A percentile compares a stretch with the other conserved stretches of the same genome.
Conservation (phyloP, 352 stramenopile genomes). For the Elongisporangium undulatum region DNA sequence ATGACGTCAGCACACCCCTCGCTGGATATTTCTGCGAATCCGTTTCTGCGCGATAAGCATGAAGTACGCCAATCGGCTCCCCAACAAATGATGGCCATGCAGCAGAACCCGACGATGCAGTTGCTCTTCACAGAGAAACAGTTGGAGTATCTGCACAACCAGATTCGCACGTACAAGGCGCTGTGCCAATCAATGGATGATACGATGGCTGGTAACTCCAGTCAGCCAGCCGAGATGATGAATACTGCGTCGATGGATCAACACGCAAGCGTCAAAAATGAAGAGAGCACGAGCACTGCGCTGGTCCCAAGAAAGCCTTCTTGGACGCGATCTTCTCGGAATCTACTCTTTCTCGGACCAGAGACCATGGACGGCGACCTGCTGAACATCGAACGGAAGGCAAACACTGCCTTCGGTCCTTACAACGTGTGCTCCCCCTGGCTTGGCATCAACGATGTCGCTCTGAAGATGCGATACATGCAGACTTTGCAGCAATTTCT, state of each 20-base stretch:
- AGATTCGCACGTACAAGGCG: constrained; percentile 82
- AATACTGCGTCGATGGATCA: not conserved
- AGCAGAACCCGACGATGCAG: constrained; percentile 31
- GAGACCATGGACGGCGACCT: constrained; percentile 67
- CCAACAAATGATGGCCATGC: constrained; percentile 31
- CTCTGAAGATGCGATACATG: constrained; percentile 70
- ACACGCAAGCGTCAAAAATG: not conserved
- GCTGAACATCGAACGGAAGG: constrained; percentile 52
- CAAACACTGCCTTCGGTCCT: constrained; percentile 43
- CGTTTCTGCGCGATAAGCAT: constrained; percentile 65
- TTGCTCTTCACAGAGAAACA: constrained; percentile 83
- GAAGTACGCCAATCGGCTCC: constrained; percentile 17
- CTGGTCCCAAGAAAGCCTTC: constrained; percentile 42
- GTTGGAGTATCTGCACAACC: constrained; percentile 79
- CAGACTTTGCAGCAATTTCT: constrained; percentile 71
- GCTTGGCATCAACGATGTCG: constrained; percentile 66
- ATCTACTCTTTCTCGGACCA: constrained; percentile 56
- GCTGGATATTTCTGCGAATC: constrained; percentile 46
- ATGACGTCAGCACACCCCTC: constrained; percentile 23
- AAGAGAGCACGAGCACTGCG: constrained; percentile 9
- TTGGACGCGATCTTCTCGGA: constrained; percentile 50
- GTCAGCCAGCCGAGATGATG: constrained; percentile 1
- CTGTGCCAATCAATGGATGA: constrained; percentile 84
- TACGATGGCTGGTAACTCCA: constrained; percentile 15
- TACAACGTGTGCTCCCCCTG: constrained; percentile 55